Evolutionary conservation across 2,329 filamentous ascomycete genomes (phyloP).

Genomic region (Pseudocercospora musae): DNA sequence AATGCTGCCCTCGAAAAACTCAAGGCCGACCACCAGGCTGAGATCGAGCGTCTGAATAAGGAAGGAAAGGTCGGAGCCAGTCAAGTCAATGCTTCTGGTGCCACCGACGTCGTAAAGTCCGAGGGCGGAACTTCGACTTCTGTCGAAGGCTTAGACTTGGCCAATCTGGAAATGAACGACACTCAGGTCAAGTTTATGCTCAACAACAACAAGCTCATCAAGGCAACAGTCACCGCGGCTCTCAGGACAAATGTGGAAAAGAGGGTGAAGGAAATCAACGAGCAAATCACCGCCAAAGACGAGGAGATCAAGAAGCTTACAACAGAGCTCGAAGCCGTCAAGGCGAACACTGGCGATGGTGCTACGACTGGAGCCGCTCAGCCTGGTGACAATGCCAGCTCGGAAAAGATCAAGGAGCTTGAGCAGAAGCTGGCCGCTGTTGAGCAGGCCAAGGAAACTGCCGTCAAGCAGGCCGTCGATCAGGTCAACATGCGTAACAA

Average conservation of each 20-base stretch:
- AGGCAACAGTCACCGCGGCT: constrained; percentile 50
- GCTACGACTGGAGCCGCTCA: neutral
- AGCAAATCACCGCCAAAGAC: constrained; percentile 33
- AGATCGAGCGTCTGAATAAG: constrained; percentile 36
- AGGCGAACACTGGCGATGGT: neutral
- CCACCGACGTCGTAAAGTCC: constrained; percentile 37
- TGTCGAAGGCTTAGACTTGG: constrained; percentile 18
- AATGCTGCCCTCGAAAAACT: constrained; percentile 43
- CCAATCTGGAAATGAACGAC: constrained; percentile 43
- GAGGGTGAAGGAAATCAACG: constrained; percentile 39
- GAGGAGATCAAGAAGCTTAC: constrained; percentile 30
- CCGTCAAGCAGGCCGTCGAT: constrained; percentile 37
- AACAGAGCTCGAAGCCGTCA: constrained; percentile 12
- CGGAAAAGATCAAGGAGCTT: constrained; percentile 13
- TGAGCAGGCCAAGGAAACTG: constrained; percentile 31
- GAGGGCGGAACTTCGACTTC: constrained; percentile 30
- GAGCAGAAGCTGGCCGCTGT: constrained; percentile 28
- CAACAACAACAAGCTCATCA: constrained; percentile 49
- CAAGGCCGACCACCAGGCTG: constrained; percentile 37
- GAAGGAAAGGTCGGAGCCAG: constrained; percentile 39
- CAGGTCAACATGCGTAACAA: constrained; percentile 55
- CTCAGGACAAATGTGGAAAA: constrained; percentile 47
- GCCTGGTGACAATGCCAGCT: neutral
- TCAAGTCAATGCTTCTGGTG: constrained; percentile 31
- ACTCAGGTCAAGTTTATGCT: constrained; percentile 51